Conservation (phyloP, 2,329 filamentous ascomycete species). For the Parascedosporium putredinis region DNA sequence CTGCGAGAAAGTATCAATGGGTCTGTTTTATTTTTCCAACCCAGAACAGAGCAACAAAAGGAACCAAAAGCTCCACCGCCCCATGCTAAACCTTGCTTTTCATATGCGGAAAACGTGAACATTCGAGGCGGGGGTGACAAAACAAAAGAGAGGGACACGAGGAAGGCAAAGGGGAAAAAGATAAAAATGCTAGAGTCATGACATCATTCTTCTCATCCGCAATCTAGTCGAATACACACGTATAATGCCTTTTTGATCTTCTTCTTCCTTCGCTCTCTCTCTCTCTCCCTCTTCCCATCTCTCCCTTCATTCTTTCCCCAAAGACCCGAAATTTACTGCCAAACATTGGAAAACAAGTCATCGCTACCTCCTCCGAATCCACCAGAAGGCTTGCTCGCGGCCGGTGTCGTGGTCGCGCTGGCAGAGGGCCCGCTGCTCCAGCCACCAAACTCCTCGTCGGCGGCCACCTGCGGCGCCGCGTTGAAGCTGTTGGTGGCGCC, state of each 20-base stretch:
- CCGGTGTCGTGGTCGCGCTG: conserved; percentile 30
- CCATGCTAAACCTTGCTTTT: no score
- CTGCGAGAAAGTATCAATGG: no score
- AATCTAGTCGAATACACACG: no score
- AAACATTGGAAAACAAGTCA: conserved; percentile 92
- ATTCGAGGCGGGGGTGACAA: no score
- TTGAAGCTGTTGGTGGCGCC: conserved; percentile 39
- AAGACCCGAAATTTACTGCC: conserved; percentile 48
- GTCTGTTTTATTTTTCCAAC: no score
- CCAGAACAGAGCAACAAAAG: no score
- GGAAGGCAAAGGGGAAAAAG: no score
- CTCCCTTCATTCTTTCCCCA: not conserved
- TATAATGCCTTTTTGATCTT: no score
- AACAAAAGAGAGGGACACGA: no score
- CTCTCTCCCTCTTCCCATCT: not conserved
- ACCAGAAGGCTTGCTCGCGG: conserved; percentile 42
- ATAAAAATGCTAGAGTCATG: not conserved
- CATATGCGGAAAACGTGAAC: no score
- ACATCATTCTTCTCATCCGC: not conserved
- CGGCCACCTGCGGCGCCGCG: conserved; percentile 58
- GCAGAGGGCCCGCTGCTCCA: conserved; percentile 67
- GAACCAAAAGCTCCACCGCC: not conserved
- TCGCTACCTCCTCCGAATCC: conserved; percentile 60
- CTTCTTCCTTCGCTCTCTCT: no score
- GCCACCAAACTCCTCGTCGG: conserved; percentile 92